Evolutionary conservation across 306 rosid species (phyloP), one percentile per base, ranked within the genome.

Genomic region (Vigna reflexopilosa): DNA sequence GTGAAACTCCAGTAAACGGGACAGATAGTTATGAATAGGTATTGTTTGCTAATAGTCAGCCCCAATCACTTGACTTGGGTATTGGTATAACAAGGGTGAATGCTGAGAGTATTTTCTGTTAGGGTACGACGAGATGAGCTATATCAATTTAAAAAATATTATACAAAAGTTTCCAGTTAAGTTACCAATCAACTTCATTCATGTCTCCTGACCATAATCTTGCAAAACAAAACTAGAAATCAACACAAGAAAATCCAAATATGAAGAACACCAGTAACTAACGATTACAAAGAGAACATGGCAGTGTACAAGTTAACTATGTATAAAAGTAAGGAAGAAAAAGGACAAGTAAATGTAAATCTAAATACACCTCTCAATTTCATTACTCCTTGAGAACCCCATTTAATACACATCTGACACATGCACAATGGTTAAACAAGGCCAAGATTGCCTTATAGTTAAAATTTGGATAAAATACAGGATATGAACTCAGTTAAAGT

Each of bases 141-240:
- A 45, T 55, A 34, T 15, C 14, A 20, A 20, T 6, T 9, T 52
- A 9, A 55, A 55, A 56, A 51, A 51, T n/a, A 51, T n/a, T 51
- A 2, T 7, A 47, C 2, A 5, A 0, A 22, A 44, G 28, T 26
- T 62, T 61, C 9, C 9, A 12, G 28, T 19, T 5, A 50, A 77
- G 65, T 69, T 57, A 69, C 5, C 62, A 70, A 55, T 77, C 13
- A 49, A 30, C 57, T 56, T 32, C 16, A 30, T 51, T 72, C 70
- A 20, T 47, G 36, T 30, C 40, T 47, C 72, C 44, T 47, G 38
- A 30, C 70, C 32, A 49, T 55, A 45, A 49, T 52, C 32, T 32
- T 44, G 48, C 42, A 64, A 44, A 64, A 36, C 59, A 50, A 38
- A 62, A 24, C 42, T 50, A 32, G 28, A 57, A 56, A 45, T 45